These are phyloP conservation scores for Euphorbia tirucalli DNA, from an alignment of 345 rosid species.

Conservation along the genomic window DNA sequence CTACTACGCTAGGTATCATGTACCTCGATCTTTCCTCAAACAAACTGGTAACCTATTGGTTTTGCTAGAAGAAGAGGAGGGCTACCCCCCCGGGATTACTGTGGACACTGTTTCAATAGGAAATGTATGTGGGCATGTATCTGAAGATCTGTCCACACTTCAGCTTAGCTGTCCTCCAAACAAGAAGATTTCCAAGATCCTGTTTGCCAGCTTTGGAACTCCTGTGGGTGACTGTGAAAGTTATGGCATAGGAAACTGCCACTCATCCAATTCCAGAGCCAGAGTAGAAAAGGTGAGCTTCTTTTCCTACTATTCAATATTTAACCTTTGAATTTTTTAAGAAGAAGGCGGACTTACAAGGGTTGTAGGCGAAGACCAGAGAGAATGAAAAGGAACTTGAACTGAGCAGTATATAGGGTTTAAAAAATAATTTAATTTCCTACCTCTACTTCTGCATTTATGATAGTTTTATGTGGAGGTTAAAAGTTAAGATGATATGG, in stretches of 20 bases:
- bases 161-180: slow-evolving; percentile 39
- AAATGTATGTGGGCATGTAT: slow-evolving; percentile 33
- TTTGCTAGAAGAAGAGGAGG: slow-evolving; percentile 55
- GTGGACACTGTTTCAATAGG: slow-evolving; percentile 37
- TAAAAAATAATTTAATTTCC: neutral
- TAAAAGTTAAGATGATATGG: neutral
- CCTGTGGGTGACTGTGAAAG: slow-evolving; percentile 47
- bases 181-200: slow-evolving; percentile 37
- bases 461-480: neutral
- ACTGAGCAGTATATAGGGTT: neutral
- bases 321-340: neutral
- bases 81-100: slow-evolving; percentile 42
- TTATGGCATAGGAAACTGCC: slow-evolving; percentile 46
- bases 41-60: slow-evolving; percentile 42
- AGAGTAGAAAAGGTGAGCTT: slow-evolving; percentile 43
- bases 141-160: slow-evolving; percentile 28
- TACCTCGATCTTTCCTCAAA: slow-evolving; percentile 51
- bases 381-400: neutral
- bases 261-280: slow-evolving; percentile 43
- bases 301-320: neutral
- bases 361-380: neutral
- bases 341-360: neutral
- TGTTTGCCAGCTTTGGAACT: slow-evolving; percentile 54
- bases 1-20: slow-evolving; percentile 40
- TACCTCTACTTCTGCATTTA: neutral